Conservation (phyloP, 2,329 filamentous ascomycete genomes). For the Didymella segeticola region DNA sequence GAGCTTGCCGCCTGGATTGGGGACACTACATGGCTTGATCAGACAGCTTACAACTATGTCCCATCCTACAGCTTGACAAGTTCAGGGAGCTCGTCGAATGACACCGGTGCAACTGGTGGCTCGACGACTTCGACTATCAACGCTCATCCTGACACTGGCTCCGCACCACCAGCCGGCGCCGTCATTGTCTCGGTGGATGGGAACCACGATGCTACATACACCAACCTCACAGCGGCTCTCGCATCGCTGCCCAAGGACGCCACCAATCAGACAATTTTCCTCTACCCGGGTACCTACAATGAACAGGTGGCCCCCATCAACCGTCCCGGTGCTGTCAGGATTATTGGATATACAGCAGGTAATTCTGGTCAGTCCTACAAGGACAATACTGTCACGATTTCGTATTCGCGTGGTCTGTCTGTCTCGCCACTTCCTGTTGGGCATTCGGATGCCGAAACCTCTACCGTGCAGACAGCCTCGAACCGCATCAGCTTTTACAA, state of each 20-base stretch:
- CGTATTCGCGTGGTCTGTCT: conserved; percentile 47
- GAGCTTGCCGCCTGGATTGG: conserved; percentile 50
- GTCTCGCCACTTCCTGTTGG: conserved; percentile 48
- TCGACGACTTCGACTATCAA: conserved; percentile 41
- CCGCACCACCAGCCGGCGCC: conserved; percentile 50
- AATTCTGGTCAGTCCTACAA: conserved; percentile 50
- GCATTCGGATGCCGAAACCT: conserved; percentile 59
- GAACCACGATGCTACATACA: conserved; percentile 38
- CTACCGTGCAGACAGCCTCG: conserved; percentile 54
- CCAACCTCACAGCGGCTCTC: conserved; percentile 46
- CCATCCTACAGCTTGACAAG: conserved; percentile 34
- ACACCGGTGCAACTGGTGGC: conserved; percentile 27
- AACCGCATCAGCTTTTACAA: conserved; percentile 66
- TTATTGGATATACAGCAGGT: conserved; percentile 65
- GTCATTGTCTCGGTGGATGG: conserved; percentile 52
- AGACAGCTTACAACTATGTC: conserved; percentile 48
- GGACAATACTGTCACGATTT: conserved; percentile 63
- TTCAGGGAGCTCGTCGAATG: conserved; percentile 31
- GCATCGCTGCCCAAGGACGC: conserved; percentile 46
- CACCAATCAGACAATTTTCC: conserved; percentile 64
- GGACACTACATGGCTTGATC: conserved; percentile 53
- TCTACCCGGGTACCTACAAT: conserved; percentile 63
- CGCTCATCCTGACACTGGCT: conserved; percentile 52
- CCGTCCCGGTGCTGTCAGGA: conserved; percentile 57
- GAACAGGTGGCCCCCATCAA: conserved; percentile 63